phyloP scores from a whole-genome alignment of 352 stramenopile species.

The Phytopythium vexans region DNA sequence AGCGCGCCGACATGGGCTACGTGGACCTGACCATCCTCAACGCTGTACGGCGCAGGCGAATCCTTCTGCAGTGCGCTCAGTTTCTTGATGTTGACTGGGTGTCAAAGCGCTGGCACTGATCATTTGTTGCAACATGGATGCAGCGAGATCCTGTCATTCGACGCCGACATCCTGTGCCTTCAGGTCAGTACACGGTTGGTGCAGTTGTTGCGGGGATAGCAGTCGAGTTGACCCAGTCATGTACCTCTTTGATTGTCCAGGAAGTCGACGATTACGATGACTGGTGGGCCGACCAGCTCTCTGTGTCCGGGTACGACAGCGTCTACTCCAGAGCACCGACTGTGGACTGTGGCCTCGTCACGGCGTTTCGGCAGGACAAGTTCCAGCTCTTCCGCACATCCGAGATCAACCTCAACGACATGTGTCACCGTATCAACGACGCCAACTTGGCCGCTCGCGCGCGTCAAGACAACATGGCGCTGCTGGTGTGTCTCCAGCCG shows the following conservation, averaged over 20 bases:
- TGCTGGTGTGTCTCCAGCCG: constrained; percentile 76
- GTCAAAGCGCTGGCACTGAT: neutral
- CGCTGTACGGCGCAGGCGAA: constrained; percentile 48
- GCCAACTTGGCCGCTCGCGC: constrained; percentile 42
- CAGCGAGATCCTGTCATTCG: constrained; percentile 71
- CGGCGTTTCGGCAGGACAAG: constrained; percentile 61
- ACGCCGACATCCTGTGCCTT: constrained; percentile 84
- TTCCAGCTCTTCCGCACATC: constrained; percentile 81
- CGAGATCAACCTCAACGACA: constrained; percentile 56
- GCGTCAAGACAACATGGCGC: constrained; percentile 65
- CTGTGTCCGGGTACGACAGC: constrained; percentile 72
- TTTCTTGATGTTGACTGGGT: neutral
- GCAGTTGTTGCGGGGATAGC: neutral
- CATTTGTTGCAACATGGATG: too few species aligned
- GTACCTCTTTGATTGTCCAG: constrained; percentile 10
- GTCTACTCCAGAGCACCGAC: constrained; percentile 44
- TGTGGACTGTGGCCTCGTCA: constrained; percentile 71
- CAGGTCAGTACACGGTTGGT: constrained; percentile 32
- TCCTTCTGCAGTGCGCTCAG: constrained; percentile 39
- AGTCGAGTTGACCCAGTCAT: neutral
- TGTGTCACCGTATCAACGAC: constrained; percentile 35
- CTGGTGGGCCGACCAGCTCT: constrained; percentile 75
- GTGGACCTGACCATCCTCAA: constrained; percentile 50
- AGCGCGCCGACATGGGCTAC: constrained; percentile 43
- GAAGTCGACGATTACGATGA: constrained; percentile 89